Base-by-base conservation (phyloP, 2,329 filamentous ascomycete species). In the Coniochaeta sp. region DNA sequence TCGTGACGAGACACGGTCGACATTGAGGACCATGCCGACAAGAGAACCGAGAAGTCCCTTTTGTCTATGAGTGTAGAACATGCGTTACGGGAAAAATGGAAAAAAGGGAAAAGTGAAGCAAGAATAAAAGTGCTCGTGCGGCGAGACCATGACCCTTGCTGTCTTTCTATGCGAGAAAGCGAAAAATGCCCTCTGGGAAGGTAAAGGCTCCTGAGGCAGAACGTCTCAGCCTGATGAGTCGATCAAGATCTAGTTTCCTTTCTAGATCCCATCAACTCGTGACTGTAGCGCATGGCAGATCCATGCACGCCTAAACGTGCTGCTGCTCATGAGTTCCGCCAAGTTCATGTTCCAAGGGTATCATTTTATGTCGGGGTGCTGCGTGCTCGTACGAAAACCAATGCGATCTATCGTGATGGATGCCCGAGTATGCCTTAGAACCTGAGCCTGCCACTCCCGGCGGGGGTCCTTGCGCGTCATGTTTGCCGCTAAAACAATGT, bases 31-130 rank as follows among this genome's bases (percentile, higher is more conserved):
- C 59, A 65, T 63, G 64, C 60, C 65, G 72, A 78, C 79, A 74
- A 78, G 19, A 28, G 30, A 81, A 81, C 79, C 77, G 81, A 84
- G 81, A 82, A 83, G 83, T 83, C 82, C 81, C 80, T 84, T 85
- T 85, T 84, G 80, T 86, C 82, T 86, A 85, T 82, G 77, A 68
- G 67, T 71, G 68, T 69, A 67, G 67, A 69, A 70, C 67, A 68
- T 71, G 70, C 65, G 54, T 62, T 44, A 58, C 34, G 17, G 65
- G 58, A 64, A 63, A 65, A 65, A 59, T 62, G 58, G 63, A 63
- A 65, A 65, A 59, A 62, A 68, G 65, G 50, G 8, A 54, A 5
- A 62, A 58, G 38, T 34, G 55, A 58, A 61, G 62, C 63, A 68
- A 66, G 30, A 22, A 56, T 36, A 62, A 58, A 50, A 44, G 54